phyloP scores from a whole-genome alignment of 2,329 filamentous ascomycete species.

The Fusarium marasasianum region DNA sequence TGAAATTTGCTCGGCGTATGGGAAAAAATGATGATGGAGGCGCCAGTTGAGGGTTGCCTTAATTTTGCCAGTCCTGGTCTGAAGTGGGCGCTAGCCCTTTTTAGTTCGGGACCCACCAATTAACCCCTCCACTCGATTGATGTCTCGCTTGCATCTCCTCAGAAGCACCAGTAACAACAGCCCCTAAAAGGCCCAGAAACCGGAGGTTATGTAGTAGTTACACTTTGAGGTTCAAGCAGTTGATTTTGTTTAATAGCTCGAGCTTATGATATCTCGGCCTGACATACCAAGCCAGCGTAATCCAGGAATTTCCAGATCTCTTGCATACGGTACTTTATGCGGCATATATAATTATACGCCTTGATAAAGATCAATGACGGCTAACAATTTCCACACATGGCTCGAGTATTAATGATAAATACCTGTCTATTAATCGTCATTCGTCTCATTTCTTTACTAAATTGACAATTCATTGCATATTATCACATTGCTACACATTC shows the following conservation, averaged over 20 bases:
- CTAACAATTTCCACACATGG: not conserved
- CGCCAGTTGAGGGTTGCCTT: slow-evolving; percentile 53
- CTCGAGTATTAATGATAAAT: not conserved
- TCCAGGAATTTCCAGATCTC: not conserved
- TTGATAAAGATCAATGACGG: not conserved
- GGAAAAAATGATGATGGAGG: slow-evolving; percentile 50
- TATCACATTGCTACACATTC: too few relatives aligned
- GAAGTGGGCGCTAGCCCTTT: slow-evolving; percentile 55
- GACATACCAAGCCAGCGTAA: not conserved
- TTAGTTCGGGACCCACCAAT: slow-evolving; percentile 27
- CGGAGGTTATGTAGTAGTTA: not conserved
- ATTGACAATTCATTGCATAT: not conserved
- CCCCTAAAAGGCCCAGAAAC: not conserved
- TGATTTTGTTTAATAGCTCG: not conserved
- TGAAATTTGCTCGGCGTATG: slow-evolving; percentile 56
- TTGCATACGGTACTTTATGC: not conserved
- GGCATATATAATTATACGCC: not conserved
- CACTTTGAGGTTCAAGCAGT: not conserved
- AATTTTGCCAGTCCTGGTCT: slow-evolving; percentile 54
- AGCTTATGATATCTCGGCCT: not conserved
- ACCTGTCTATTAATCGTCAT: not conserved
- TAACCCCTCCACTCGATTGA: slow-evolving; percentile 28
- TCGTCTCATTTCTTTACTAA: not conserved
- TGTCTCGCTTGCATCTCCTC: slow-evolving; percentile 34
- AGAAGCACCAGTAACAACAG: slow-evolving; percentile 1